Conservation (phyloP, 139 green algal species). For the Marvania coccoides region DNA sequence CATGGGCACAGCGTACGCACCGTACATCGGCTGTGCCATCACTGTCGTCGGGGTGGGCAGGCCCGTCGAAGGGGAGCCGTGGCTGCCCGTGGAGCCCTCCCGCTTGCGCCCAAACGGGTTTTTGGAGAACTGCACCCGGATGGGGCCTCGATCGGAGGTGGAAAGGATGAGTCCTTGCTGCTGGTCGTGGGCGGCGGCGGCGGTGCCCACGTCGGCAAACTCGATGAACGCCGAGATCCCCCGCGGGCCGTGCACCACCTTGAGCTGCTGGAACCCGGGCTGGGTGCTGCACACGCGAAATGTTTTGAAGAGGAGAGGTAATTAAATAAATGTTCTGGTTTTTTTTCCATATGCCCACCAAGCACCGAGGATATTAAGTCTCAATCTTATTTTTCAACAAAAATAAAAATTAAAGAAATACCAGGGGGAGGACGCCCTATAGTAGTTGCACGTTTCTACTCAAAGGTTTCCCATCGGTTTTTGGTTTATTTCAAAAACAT, state of each 20-base stretch:
- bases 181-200: slow-evolving; percentile 56
- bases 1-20: neutral
- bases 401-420: no score
- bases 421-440: no score
- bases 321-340: no score
- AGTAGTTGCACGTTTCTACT: no score
- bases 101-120: slow-evolving; percentile 87
- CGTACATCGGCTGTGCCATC: neutral
- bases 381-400: no score
- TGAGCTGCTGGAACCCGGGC: slow-evolving; percentile 71
- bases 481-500: no score
- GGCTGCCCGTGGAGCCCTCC: no score
- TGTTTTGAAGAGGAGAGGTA: no score
- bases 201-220: slow-evolving; percentile 62
- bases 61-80: neutral
- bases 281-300: slow-evolving; percentile 28
- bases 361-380: no score
- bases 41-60: neutral
- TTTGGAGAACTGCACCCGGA: slow-evolving; percentile 83
- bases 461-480: no score
- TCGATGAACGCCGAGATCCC: slow-evolving; percentile 80
- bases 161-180: slow-evolving; percentile 62
- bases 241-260: slow-evolving; percentile 55
- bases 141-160: slow-evolving; percentile 72
- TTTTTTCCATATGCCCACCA: no score